A percentile compares a stretch with the other conserved stretches of the same genome.
Evolutionary conservation across 2,329 filamentous ascomycete genomes (phyloP).

Genomic region (Xylaria digitata): DNA sequence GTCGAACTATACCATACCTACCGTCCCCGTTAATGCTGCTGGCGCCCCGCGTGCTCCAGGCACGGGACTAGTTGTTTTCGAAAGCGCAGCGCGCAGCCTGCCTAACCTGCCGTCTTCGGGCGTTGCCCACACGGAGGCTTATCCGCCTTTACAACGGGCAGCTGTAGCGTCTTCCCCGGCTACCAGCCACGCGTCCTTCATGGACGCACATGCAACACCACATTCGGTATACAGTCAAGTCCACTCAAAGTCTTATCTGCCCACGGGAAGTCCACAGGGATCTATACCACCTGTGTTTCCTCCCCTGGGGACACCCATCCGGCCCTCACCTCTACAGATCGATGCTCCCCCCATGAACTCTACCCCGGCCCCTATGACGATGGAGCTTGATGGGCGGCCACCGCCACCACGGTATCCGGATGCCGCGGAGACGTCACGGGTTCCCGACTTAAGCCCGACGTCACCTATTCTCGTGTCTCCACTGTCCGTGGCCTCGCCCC

Average conservation of each 20-base stretch:
- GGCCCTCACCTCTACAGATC: slow-evolving; percentile 8
- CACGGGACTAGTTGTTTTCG: background rate
- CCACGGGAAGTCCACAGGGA: background rate
- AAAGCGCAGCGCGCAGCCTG: slow-evolving; percentile 1
- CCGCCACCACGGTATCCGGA: slow-evolving; percentile 36
- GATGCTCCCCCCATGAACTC: background rate
- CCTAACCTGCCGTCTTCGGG: background rate
- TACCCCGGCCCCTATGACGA: background rate
- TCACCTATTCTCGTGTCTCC: slow-evolving; percentile 32
- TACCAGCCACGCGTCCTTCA: background rate
- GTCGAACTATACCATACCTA: slow-evolving; percentile 12
- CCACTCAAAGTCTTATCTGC: background rate
- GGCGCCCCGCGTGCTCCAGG: background rate
- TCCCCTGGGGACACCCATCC: background rate
- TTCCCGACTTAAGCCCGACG: slow-evolving; percentile 8
- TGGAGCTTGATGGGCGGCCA: slow-evolving; percentile 23
- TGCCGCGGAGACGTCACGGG: slow-evolving; percentile 6
- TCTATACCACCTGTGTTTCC: background rate
- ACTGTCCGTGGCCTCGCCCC: slow-evolving; percentile 18
- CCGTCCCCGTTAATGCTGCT: background rate
- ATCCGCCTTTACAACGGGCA: slow-evolving; percentile 1
- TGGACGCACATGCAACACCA: slow-evolving; percentile 9
- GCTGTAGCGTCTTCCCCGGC: slow-evolving; percentile 4
- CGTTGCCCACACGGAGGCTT: background rate
- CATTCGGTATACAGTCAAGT: slow-evolving; percentile 1